Percentiles rank a stretch among this genome's conserved stretches.
phyloP scores from a whole-genome alignment of 176 grass and related monocot genomes.

The Carex cristatella region DNA sequence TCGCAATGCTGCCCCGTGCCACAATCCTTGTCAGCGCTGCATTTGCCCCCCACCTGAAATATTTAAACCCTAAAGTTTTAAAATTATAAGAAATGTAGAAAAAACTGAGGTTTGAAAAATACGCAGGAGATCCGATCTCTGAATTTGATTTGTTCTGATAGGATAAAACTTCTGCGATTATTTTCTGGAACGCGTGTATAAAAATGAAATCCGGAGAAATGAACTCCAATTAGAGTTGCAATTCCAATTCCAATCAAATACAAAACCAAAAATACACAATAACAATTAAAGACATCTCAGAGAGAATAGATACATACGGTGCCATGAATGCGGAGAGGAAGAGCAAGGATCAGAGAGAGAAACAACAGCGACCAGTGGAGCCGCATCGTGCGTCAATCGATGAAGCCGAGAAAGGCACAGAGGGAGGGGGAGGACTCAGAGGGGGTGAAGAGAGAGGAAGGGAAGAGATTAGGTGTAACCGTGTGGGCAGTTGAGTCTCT shows the following conservation, averaged over 20 bases:
- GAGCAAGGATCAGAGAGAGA: conserved; percentile 5
- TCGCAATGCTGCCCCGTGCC: conserved; percentile 44
- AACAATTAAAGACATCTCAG: not conserved
- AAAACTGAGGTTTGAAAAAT: not conserved
- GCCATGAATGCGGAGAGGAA: conserved; percentile 9
- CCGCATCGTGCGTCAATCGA: not conserved
- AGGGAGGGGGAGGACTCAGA: not conserved
- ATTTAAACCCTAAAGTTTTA: not conserved
- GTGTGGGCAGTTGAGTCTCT: not conserved
- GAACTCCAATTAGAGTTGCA: not conserved
- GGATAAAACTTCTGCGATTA: not conserved
- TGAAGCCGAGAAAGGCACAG: no score
- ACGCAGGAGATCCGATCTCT: not conserved
- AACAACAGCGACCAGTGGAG: not conserved
- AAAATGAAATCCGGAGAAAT: not conserved
- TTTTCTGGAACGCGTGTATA: not conserved
- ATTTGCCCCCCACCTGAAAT: conserved; percentile 43
- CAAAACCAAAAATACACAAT: not conserved
- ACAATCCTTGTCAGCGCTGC: conserved; percentile 35
- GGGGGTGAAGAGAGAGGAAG: not conserved
- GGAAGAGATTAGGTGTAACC: not conserved
- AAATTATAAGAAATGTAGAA: not conserved
- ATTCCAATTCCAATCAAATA: not conserved
- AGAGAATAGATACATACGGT: not conserved
- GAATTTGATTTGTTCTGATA: not conserved